Base-by-base conservation (phyloP, 306 rosid species). In the Luffa acutangula region DNA sequence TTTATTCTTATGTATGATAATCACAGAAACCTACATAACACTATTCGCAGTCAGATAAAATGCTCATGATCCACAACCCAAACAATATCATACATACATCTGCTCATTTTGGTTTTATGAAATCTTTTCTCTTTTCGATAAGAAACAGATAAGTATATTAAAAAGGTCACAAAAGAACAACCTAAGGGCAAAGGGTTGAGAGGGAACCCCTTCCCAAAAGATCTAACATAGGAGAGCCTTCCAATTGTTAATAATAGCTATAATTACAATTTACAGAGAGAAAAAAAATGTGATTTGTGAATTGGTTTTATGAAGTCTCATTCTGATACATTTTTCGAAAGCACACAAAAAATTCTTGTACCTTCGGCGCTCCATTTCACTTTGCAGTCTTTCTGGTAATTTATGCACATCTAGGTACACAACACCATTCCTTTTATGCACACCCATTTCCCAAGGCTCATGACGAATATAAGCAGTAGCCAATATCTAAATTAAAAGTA, bases 401-500 rank as follows among this genome's bases (percentile, higher is more conserved):
- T 88, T 93, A 89, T 95, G 99, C 82, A 95, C 97, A 82, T 95
- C 99, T 64, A 95, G 97, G 87, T 93, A 95, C 82, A 93, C 92
- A 82, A 91, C 99, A 64, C 99, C 99, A 57, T 95, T 89, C 85
- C 97, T 86, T 88, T 90, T 95, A 83, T 95, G 97, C 77, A 95
- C 99, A 63, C 99, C 99, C 99, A 95, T 95, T 81, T 91, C 99
- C 99, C 99, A 95, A 69, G 99, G 97, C 83, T 95, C 99, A 7
- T 91, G 87, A 17, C 93, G 87, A 79, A 90, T 84, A 86, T 95
- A 93, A 60, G 97, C 93, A 72, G 97, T 93, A 57, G 97, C 96
- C 73, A 95, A 34, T 87, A 95, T 95, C 99, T 95, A 82, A 73
- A 73, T 57, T 70, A 76, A 78, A 82, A 53, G 56, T 36, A 72